phyloP scores from a whole-genome alignment of 768 basidiomycete species.

The Auricularia cornea region DNA sequence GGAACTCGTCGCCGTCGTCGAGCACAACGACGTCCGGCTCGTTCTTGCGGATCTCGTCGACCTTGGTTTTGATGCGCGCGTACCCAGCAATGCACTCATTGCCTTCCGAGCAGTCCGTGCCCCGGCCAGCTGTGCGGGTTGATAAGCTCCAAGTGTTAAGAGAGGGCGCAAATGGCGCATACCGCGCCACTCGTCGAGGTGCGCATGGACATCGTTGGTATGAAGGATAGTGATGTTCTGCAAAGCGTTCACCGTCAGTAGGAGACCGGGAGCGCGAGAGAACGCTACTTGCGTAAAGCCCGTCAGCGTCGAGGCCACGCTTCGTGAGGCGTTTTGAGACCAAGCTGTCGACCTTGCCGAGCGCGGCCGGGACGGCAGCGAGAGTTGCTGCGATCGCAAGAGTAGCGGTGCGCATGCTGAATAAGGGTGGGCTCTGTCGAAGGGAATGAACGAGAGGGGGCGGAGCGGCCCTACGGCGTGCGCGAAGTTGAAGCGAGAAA shows the following conservation, averaged over 20 bases:
- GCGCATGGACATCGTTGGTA: constrained; percentile 38
- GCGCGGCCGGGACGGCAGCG: neutral
- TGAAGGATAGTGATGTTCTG: constrained; percentile 29
- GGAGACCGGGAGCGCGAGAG: neutral
- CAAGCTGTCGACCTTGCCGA: constrained; percentile 4
- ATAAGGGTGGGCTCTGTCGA: too few relatives aligned
- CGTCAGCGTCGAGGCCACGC: constrained; percentile 2
- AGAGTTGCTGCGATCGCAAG: neutral
- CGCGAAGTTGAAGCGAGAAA: too few relatives aligned
- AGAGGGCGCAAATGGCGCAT: neutral
- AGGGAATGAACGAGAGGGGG: too few relatives aligned
- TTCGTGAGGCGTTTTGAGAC: constrained; percentile 6
- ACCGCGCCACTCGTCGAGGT: constrained; percentile 30
- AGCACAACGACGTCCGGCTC: constrained; percentile 33
- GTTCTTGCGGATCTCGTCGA: constrained; percentile 24
- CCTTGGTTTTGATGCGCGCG: constrained; percentile 32
- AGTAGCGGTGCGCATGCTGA: neutral
- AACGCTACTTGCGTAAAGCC: neutral
- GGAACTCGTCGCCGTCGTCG: constrained; percentile 42
- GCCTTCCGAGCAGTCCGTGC: constrained; percentile 29
- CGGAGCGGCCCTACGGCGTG: too few relatives aligned
- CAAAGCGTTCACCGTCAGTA: neutral
- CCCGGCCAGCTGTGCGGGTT: constrained; percentile 6
- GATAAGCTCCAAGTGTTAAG: too few relatives aligned
- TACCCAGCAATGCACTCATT: constrained; percentile 37